phyloP scores from a whole-genome alignment of 1,284 basidiomycete genomes.

The Clitocybe nebularis region DNA sequence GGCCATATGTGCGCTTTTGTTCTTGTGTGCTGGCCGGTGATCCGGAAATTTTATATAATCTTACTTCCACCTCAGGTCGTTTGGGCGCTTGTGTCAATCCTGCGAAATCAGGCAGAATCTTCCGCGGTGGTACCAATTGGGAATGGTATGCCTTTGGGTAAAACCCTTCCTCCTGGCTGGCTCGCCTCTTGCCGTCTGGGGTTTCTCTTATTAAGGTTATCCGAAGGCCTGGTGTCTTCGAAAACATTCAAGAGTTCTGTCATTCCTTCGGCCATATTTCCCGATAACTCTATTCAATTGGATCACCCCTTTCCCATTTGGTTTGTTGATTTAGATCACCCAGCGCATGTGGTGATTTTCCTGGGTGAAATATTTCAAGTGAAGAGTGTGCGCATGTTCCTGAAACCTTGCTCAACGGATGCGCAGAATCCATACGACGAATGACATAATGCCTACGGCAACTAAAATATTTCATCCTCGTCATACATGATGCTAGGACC shows the following conservation, averaged over 20 bases:
- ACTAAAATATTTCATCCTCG: constrained; percentile 14
- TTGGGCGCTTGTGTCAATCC: constrained; percentile 1
- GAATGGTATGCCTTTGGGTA: constrained; percentile 1
- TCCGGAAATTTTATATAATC: constrained; percentile 9
- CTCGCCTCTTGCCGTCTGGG: background rate
- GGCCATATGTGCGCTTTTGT: background rate
- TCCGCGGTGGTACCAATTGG: constrained; percentile 4
- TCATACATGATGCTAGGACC: constrained; percentile 2
- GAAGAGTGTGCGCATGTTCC: too few species aligned
- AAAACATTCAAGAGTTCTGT: background rate
- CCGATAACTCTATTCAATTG: background rate
- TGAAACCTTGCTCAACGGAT: too few species aligned
- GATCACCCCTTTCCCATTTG: too few species aligned
- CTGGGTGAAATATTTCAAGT: too few species aligned
- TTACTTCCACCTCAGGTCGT: background rate
- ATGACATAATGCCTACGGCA: too few species aligned
- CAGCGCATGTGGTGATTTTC: too few species aligned
- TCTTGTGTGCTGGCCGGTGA: constrained; percentile 7
- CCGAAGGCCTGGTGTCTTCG: too few species aligned
- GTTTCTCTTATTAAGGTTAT: constrained; percentile 4
- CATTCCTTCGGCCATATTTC: background rate
- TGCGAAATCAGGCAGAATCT: background rate
- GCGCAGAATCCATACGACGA: too few species aligned
- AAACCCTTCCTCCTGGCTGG: constrained; percentile 4
- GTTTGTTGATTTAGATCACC: too few species aligned